Conservation (phyloP, 495 filamentous ascomycete species). For the Xeromyces bisporus region DNA sequence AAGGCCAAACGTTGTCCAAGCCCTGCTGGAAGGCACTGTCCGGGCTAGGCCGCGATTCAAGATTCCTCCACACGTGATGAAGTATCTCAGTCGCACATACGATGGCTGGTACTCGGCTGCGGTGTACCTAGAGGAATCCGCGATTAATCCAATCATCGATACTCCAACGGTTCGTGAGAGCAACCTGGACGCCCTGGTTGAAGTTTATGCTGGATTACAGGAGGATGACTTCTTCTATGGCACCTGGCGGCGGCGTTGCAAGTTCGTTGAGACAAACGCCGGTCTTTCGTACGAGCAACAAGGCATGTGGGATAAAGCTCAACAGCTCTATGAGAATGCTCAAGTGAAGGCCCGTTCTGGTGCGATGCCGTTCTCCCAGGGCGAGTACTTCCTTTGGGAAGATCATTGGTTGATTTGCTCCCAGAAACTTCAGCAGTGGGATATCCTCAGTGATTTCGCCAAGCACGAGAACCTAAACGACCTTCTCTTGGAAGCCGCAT, state of each 20-base stretch:
- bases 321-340: constrained; percentile 85
- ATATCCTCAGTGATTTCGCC: constrained; percentile 90
- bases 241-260: constrained; percentile 85
- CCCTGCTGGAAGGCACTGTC: constrained; percentile 69
- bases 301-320: constrained; percentile 98
- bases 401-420: constrained; percentile 97
- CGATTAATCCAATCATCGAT: constrained; percentile 69
- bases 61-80: constrained; percentile 87
- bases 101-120: constrained; percentile 91
- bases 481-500: constrained; percentile 83
- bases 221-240: constrained; percentile 98
- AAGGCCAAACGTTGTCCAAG: constrained; percentile 85
- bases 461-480: constrained; percentile 98
- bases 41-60: constrained; percentile 70
- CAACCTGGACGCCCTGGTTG: constrained; percentile 82
- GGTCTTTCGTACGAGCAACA: constrained; percentile 96
- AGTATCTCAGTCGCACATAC: constrained; percentile 78
- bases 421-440: constrained; percentile 98
- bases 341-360: constrained; percentile 94
- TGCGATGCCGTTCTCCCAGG: constrained; percentile 82
- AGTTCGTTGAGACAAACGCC: constrained; percentile 92
- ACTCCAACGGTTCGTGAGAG: constrained; percentile 71
- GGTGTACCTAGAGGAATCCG: constrained; percentile 66
- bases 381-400: constrained; percentile 98
- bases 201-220: constrained; percentile 72